These are phyloP conservation scores for Pichia nakasei DNA, from an alignment of 805 yeast genomes.

Conservation along the genomic window DNA sequence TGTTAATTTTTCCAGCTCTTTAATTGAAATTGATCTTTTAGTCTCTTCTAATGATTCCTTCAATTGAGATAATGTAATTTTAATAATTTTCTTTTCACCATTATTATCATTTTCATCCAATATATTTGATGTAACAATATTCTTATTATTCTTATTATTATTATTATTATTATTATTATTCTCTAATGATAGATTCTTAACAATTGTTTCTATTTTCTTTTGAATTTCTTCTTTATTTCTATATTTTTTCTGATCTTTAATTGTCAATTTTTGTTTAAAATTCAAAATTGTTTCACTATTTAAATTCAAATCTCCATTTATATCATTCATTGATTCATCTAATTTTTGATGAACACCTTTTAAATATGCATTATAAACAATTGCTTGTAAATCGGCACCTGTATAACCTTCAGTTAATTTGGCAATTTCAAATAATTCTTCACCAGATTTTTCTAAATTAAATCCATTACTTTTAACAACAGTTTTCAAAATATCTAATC, in stretches of 20 bases:
- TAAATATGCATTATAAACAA: constrained; percentile 84
- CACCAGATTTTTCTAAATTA: constrained; percentile 41
- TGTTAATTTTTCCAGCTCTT: constrained; percentile 56
- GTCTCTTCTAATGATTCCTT: constrained; percentile 60
- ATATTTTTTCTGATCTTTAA: background rate
- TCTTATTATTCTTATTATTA: constrained; percentile 17
- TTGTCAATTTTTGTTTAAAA: constrained; percentile 18
- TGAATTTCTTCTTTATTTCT: constrained; percentile 10
- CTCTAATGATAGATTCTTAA: background rate
- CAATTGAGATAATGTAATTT: constrained; percentile 34
- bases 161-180: constrained; percentile 16
- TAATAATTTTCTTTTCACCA: too few species aligned
- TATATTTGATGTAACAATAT: background rate
- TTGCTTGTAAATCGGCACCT: constrained; percentile 92
- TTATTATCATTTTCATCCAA: too few species aligned
- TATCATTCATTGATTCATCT: constrained; percentile 27
- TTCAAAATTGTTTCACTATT: background rate
- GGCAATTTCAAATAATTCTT: constrained; percentile 44
- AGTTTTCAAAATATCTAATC: constrained; percentile 61
- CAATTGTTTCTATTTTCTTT: constrained; percentile 16
- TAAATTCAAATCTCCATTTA: constrained; percentile 1
- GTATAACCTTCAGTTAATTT: constrained; percentile 64
- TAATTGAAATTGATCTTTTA: constrained; percentile 77
- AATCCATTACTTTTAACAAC: constrained; percentile 50
- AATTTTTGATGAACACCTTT: constrained; percentile 73